A percentile compares a stretch with the other conserved stretches of the same genome.
phyloP scores from a whole-genome alignment of 306 rosid genomes.

The Lithocarpus polystachyus region DNA sequence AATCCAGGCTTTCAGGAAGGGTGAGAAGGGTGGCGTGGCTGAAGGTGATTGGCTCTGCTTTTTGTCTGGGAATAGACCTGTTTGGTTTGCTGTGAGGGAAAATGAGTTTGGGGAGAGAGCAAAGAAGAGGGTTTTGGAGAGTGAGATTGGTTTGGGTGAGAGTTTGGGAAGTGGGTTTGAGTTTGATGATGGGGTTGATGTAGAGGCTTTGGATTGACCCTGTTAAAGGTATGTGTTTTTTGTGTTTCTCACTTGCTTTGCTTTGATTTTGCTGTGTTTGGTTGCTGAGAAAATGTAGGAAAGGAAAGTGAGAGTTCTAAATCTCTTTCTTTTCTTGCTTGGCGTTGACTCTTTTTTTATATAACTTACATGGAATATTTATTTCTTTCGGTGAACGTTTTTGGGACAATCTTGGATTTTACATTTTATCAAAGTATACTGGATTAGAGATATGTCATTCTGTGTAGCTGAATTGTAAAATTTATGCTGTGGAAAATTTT shows the following conservation, averaged over 20 bases:
- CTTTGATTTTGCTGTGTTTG: not conserved
- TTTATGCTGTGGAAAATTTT: not conserved
- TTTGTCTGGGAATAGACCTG: too few relatives aligned
- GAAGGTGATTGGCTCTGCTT: too few relatives aligned
- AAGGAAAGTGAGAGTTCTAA: not conserved
- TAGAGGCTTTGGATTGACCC: constrained; percentile 63
- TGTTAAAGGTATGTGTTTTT: constrained; percentile 55
- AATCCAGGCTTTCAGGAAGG: too few relatives aligned
- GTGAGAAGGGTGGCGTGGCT: too few relatives aligned
- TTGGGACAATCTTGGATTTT: not conserved
- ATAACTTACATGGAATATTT: not conserved
- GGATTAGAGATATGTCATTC: not conserved
- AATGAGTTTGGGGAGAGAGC: too few relatives aligned
- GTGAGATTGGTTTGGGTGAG: constrained; percentile 22
- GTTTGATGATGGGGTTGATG: constrained; percentile 29
- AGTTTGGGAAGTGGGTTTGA: constrained; percentile 23
- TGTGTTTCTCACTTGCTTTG: not conserved
- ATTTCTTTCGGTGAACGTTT: not conserved
- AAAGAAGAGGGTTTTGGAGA: constrained; percentile 4
- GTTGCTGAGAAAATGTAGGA: not conserved
- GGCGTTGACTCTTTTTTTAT: not conserved
- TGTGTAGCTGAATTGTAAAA: not conserved
- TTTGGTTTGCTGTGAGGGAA: too few relatives aligned
- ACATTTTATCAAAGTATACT: not conserved
- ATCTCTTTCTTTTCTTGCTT: not conserved